phyloP scores from a whole-genome alignment of 176 grass and related monocot genomes.

The Zoysia pacifica region DNA sequence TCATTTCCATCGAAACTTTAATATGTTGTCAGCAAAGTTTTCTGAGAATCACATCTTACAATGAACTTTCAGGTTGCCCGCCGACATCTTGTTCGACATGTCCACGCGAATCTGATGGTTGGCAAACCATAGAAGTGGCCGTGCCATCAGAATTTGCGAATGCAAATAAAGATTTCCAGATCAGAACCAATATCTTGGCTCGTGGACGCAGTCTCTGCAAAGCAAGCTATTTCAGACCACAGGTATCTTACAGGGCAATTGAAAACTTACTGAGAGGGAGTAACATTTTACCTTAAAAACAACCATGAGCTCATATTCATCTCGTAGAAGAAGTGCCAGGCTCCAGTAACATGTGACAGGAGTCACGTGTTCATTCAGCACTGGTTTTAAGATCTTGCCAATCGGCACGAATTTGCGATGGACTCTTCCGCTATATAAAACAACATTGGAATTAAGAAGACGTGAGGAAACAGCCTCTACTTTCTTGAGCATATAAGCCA shows the following conservation, averaged over 20 bases:
- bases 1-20: neutral
- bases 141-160: slow-evolving; percentile 31
- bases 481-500: no score
- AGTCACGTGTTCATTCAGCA: slow-evolving; percentile 70
- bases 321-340: slow-evolving; percentile 56
- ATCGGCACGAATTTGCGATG: slow-evolving; percentile 59
- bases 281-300: slow-evolving; percentile 55
- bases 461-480: no score
- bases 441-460: no score
- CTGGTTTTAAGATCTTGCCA: slow-evolving; percentile 58
- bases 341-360: slow-evolving; percentile 80
- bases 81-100: neutral
- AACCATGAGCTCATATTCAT: slow-evolving; percentile 51
- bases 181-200: slow-evolving; percentile 61
- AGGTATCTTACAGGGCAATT: neutral
- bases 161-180: slow-evolving; percentile 62
- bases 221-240: slow-evolving; percentile 13
- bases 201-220: slow-evolving; percentile 62
- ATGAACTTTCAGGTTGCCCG: neutral
- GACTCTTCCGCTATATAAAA: no score
- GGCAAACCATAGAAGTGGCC: neutral
- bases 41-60: slow-evolving; percentile 1
- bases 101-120: neutral
- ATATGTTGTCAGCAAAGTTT: slow-evolving; percentile 21
- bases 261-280: slow-evolving; percentile 12